These are phyloP conservation scores for Tetrahymena elliotti DNA, from an alignment of 73 alveolate genomes.

Conservation along the genomic window DNA sequence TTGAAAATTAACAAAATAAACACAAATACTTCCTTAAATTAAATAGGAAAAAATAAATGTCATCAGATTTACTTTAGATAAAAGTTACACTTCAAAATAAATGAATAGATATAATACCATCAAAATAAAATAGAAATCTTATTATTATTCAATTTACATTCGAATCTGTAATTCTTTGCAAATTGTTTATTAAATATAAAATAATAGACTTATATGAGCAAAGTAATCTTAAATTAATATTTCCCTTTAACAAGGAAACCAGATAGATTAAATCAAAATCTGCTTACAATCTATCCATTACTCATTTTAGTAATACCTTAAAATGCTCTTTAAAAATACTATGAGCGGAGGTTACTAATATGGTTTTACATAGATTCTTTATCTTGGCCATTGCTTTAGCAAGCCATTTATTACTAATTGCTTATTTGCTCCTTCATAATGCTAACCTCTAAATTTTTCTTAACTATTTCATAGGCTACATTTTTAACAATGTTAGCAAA, in stretches of 20 bases:
- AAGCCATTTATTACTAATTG: not conserved
- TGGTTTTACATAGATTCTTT: not conserved
- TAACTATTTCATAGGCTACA: not conserved
- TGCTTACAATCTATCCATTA: not conserved
- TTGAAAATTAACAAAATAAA: no score
- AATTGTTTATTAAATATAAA: no score
- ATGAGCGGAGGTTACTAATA: not conserved
- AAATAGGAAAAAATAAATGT: no score
- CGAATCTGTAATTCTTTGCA: not conserved
- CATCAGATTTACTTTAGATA: not conserved
- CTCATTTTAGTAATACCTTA: not conserved
- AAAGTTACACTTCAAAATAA: not conserved
- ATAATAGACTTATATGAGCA: no score
- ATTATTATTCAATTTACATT: not conserved
- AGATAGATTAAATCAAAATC: not conserved
- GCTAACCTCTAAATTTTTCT: not conserved
- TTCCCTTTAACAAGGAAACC: no score
- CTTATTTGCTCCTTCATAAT: not conserved
- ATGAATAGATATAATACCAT: not conserved
- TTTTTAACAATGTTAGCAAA: not conserved
- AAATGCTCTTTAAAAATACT: not conserved
- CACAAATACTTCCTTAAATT: not conserved
- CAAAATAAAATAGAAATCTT: no score
- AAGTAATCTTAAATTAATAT: no score
- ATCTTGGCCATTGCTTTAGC: not conserved